A percentile compares a stretch with the other conserved stretches of the same genome.
These are phyloP conservation scores for Heteromeles arbutifolia DNA, from an alignment of 306 rosid species.

Conservation along the genomic window DNA sequence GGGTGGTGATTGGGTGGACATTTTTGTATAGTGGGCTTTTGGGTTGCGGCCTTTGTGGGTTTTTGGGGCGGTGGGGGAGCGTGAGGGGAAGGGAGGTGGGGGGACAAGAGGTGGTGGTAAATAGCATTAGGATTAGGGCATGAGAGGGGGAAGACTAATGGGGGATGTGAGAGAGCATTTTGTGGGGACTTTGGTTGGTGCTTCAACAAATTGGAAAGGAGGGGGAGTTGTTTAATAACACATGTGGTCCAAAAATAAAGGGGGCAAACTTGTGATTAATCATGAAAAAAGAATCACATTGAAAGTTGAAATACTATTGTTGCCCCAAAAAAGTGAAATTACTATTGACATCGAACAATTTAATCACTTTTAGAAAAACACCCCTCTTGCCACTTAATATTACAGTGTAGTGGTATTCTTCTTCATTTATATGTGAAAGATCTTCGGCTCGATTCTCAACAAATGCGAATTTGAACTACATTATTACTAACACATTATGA, in stretches of 20 bases:
- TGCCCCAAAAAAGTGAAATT: no score
- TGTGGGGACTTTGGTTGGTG: background rate
- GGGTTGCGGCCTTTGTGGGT: background rate
- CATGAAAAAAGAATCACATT: no score
- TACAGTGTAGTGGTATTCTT: accelerated
- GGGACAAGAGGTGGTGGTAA: background rate
- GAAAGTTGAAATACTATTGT: no score
- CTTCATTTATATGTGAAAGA: no score
- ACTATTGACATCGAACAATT: background rate
- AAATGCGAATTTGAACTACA: no score
- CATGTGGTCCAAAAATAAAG: background rate
- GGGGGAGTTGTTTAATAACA: background rate
- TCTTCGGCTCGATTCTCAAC: no score
- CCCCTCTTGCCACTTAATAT: no score
- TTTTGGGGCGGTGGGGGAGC: background rate
- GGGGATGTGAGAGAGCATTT: background rate
- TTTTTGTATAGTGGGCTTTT: background rate
- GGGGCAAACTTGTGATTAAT: background rate
- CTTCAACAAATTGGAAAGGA: background rate
- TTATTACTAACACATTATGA: no score
- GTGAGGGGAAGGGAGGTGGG: background rate
- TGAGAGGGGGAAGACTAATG: background rate
- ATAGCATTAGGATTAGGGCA: background rate
- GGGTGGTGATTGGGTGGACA: constrained; percentile 2
- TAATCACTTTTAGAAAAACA: no score